phyloP scores from a whole-genome alignment of 2,329 filamentous ascomycete species.

The Diaporthe nobilis region DNA sequence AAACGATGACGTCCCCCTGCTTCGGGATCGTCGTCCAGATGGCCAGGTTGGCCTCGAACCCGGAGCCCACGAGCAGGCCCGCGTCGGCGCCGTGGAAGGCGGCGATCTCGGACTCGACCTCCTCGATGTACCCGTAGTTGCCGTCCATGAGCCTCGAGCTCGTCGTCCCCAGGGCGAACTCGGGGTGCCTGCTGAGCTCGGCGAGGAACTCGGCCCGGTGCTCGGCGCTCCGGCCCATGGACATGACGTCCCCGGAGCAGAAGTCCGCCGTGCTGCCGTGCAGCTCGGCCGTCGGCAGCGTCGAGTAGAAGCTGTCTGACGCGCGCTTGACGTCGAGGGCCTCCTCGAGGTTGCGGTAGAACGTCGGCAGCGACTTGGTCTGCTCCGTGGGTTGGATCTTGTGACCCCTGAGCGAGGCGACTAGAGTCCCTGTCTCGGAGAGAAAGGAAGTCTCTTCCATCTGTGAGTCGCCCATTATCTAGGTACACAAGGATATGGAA shows the following conservation, averaged over 20 bases:
- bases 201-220: background rate
- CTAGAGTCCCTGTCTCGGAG: background rate
- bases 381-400: constrained; percentile 10
- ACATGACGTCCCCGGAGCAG: background rate
- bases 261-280: constrained; percentile 46
- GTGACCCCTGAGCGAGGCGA: background rate
- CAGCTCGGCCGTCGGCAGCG: constrained; percentile 44
- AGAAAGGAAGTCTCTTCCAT: background rate
- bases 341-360: constrained; percentile 52
- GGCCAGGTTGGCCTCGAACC: constrained; percentile 67
- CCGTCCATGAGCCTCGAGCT: constrained; percentile 77
- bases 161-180: constrained; percentile 61
- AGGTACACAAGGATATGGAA: background rate
- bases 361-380: constrained; percentile 33
- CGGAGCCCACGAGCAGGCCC: constrained; percentile 73
- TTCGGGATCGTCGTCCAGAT: constrained; percentile 65
- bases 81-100: constrained; percentile 70
- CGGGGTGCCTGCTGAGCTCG: constrained; percentile 43
- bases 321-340: constrained; percentile 48
- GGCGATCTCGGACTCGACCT: constrained; percentile 70
- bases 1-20: constrained; percentile 69
- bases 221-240: background rate
- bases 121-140: constrained; percentile 72
- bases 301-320: constrained; percentile 45
- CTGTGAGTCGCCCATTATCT: background rate